Percentiles rank a stretch among this genome's conserved stretches.
phyloP scores from a whole-genome alignment of 2,329 filamentous ascomycete species.

The Botrytis aclada region DNA sequence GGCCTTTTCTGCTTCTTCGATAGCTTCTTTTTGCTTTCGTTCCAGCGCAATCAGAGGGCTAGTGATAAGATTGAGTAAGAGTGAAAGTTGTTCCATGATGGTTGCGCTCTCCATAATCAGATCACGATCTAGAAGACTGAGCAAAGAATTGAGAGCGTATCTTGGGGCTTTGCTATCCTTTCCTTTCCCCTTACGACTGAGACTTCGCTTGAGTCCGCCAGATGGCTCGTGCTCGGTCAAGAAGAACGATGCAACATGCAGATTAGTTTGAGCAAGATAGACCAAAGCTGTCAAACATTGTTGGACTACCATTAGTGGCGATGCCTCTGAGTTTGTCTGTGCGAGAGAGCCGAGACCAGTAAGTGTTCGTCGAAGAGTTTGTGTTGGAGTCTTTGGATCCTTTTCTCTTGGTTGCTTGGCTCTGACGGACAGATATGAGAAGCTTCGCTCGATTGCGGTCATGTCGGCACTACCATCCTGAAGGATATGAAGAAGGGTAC shows the following conservation, averaged over 20 bases:
- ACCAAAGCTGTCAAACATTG: slow-evolving; percentile 87
- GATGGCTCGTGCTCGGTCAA: slow-evolving; percentile 87
- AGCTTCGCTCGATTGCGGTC: slow-evolving; percentile 90
- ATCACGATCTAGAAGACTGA: slow-evolving; percentile 86
- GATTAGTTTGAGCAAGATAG: slow-evolving; percentile 79
- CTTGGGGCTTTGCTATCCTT: slow-evolving; percentile 82
- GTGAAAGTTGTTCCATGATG: slow-evolving; percentile 91
- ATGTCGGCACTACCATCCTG: slow-evolving; percentile 95
- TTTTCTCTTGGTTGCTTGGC: slow-evolving; percentile 72
- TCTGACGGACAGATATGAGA: slow-evolving; percentile 85
- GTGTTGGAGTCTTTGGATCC: slow-evolving; percentile 70
- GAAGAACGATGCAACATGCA: slow-evolving; percentile 87
- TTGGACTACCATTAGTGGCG: slow-evolving; percentile 90
- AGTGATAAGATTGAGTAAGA: slow-evolving; percentile 83
- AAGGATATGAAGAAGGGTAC: slow-evolving; percentile 85
- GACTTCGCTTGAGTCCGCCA: slow-evolving; percentile 70
- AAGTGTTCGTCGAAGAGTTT: slow-evolving; percentile 70
- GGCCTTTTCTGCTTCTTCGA: slow-evolving; percentile 49
- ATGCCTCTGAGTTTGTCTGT: slow-evolving; percentile 76
- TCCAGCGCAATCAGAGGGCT: slow-evolving; percentile 78
- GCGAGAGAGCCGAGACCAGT: slow-evolving; percentile 51
- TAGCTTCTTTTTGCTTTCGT: slow-evolving; percentile 73
- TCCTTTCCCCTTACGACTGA: slow-evolving; percentile 80
- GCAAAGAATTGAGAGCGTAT: slow-evolving; percentile 86
- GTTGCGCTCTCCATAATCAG: slow-evolving; percentile 95